Evolutionary conservation across 2,329 filamentous ascomycete genomes (phyloP), one percentile per base, ranked within the genome.

Genomic region (Pseudogymnoascus sp.): DNA sequence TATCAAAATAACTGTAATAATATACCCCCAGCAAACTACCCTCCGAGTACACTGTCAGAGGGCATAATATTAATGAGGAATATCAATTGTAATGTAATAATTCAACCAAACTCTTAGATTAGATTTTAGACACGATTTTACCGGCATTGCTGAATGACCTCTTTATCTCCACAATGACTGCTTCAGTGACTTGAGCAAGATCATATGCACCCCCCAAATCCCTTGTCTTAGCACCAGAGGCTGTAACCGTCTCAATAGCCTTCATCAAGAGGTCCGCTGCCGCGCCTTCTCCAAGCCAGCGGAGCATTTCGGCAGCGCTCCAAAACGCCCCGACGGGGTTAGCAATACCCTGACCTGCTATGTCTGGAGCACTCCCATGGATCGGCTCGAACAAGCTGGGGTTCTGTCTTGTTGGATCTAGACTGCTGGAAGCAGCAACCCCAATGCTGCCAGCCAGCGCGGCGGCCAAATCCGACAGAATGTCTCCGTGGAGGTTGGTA

Each of bases 391-490:
- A 85, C 78, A 85, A 82, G 64, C 77, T 81, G 67, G 83, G 65
- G 74, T 82, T 68, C 73, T 81, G 31, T 71, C 81, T 71, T 0
- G 73, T 76, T 0, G 87, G 86, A 67, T 89, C 86, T 1, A 89
- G 77, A 67, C 88, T 89, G 46, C 80, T 83, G 0, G 86, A 88
- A 2, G 87, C 86, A 3, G 87, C 87, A 63, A 90, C 88, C 10
- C 87, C 87, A 64, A 89, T 89, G 2, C 83, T 87, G 0, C 87
- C 87, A 2, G 87, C 86, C 13, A 89, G 76, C 0, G 86, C 85
- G 9, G 87, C 87, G 3, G 87, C 87, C 17, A 90, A 77, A 68
- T 90, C 87, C 0, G 85, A 88, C 4, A 90, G 79, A 59, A 89
- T 88, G 64, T 89, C 86, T 15, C 84, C 85, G 64, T 79, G 77